A percentile compares a stretch with the other conserved stretches of the same genome.
Evolutionary conservation across 345 rosid genomes (phyloP).

Genomic region (Hypericum perforatum): DNA sequence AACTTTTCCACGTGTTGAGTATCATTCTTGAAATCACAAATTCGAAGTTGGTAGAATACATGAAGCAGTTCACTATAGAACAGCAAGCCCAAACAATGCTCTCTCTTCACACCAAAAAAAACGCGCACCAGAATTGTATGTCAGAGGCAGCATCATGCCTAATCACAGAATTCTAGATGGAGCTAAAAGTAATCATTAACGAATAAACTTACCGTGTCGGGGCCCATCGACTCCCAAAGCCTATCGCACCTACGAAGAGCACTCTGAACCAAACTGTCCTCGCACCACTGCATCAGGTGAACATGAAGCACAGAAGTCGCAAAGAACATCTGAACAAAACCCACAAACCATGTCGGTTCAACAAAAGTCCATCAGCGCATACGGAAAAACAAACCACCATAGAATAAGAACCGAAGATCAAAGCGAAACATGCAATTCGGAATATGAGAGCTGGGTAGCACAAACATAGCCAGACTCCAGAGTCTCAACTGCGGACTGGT

Average conservation of each 20-base stretch:
- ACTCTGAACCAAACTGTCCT: constrained; percentile 52
- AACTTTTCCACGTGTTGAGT: constrained; percentile 72
- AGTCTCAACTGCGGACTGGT: constrained; percentile 50
- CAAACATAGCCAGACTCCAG: constrained; percentile 52
- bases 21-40: constrained; percentile 86
- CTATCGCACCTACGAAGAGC: constrained; percentile 61
- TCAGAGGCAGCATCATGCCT: no score
- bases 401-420: neutral
- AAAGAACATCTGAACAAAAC: constrained; percentile 61
- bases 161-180: no score
- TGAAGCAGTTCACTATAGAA: constrained; percentile 90
- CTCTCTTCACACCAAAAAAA: constrained; percentile 30
- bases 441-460: constrained; percentile 54
- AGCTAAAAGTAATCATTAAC: no score
- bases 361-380: constrained; percentile 1
- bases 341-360: neutral
- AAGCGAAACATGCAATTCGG: constrained; percentile 58
- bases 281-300: constrained; percentile 88
- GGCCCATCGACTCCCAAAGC: constrained; percentile 60
- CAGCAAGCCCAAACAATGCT: constrained; percentile 59
- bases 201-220: constrained; percentile 46
- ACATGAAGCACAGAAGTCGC: constrained; percentile 76
- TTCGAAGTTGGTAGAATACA: constrained; percentile 70
- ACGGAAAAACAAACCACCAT: neutral
- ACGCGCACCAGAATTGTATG: no score